Evolutionary conservation across 306 rosid species (phyloP).

Genomic region (Quercus engelmannii): DNA sequence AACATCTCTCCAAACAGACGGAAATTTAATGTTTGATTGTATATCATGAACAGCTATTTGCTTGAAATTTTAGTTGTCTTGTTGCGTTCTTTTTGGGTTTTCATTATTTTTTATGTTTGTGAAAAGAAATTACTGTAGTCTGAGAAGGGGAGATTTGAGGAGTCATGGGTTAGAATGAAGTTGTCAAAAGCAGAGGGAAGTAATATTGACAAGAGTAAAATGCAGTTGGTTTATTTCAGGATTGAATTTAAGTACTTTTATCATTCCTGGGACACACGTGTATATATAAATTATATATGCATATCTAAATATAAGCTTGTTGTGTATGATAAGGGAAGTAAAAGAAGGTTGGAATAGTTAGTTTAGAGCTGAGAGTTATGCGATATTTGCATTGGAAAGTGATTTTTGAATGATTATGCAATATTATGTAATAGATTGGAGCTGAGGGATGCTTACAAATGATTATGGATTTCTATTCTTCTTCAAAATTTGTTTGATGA

Average conservation of each 20-base stretch:
- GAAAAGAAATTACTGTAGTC: background rate
- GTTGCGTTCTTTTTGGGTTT: no score
- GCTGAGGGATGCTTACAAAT: background rate
- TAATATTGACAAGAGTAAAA: background rate
- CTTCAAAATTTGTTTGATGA: no score
- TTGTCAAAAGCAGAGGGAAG: background rate
- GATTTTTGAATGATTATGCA: background rate
- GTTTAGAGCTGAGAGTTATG: background rate
- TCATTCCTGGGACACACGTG: no score
- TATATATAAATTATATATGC: background rate
- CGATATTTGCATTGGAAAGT: background rate
- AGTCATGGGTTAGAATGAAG: background rate
- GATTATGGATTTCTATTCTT: background rate
- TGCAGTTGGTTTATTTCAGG: background rate
- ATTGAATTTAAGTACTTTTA: no score
- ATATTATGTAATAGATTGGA: no score
- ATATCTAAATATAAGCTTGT: background rate
- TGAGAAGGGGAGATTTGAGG: background rate
- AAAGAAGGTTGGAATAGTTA: background rate
- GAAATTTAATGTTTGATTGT: background rate
- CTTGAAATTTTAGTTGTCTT: no score
- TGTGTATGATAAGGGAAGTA: background rate
- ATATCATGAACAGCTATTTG: background rate
- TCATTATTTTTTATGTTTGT: background rate
- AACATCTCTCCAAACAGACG: background rate